These are phyloP conservation scores for Fomes fomentarius DNA, from an alignment of 1,284 basidiomycete genomes.

Conservation along the genomic window DNA sequence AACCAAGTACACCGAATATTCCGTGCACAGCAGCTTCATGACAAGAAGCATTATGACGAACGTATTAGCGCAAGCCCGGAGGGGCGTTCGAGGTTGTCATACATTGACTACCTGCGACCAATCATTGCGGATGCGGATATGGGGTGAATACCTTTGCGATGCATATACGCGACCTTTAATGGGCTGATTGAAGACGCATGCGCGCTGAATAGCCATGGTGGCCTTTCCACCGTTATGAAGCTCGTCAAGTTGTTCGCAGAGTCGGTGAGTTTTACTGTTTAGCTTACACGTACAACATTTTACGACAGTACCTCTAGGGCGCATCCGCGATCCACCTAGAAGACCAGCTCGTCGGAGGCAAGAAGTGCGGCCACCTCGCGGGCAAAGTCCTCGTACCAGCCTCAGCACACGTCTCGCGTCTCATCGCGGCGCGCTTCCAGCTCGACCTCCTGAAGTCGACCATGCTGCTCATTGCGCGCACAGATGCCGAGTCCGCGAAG, in stretches of 20 bases:
- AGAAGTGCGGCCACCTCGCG: slow-evolving; percentile 94
- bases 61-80: slow-evolving; percentile 70
- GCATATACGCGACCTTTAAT: background rate
- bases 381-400: slow-evolving; percentile 93
- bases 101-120: slow-evolving; percentile 89
- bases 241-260: slow-evolving; percentile 92
- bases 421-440: slow-evolving; percentile 86
- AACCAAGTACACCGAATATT: slow-evolving; percentile 90
- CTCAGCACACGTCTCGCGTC: slow-evolving; percentile 83
- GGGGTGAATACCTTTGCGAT: slow-evolving; percentile 56
- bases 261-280: slow-evolving; percentile 49
- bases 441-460: slow-evolving; percentile 87
- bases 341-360: slow-evolving; percentile 91
- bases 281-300: background rate
- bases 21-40: slow-evolving; percentile 85
- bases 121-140: slow-evolving; percentile 96
- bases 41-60: slow-evolving; percentile 87
- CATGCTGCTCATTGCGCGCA: slow-evolving; percentile 89
- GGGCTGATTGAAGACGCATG: slow-evolving; percentile 10
- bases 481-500: slow-evolving; percentile 90
- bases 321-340: slow-evolving; percentile 90
- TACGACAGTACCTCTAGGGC: no score
- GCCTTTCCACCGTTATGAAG: slow-evolving; percentile 96
- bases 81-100: slow-evolving; percentile 69
- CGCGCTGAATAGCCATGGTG: slow-evolving; percentile 70